Percentiles rank a stretch among this genome's conserved stretches.
Evolutionary conservation across 345 rosid genomes (phyloP).

Genomic region (Citrus reticulata): DNA sequence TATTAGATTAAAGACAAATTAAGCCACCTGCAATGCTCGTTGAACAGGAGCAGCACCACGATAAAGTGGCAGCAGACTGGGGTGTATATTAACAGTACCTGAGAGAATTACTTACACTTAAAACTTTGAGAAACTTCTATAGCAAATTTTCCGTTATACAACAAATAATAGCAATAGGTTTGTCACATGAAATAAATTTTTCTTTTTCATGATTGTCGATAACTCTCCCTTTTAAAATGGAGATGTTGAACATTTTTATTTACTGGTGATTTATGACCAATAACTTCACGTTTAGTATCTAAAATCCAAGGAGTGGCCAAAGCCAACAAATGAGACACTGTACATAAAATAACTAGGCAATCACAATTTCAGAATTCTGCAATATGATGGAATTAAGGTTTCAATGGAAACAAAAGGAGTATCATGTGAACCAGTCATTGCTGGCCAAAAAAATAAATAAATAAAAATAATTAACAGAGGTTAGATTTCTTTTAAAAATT

Average conservation of each 20-base stretch:
- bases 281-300: not conserved
- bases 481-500: not conserved
- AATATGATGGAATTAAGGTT: not conserved
- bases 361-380: not conserved
- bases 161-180: not conserved
- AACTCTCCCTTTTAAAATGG: not conserved
- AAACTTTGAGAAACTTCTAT: not conserved
- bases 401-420: not conserved
- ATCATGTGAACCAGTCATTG: not conserved
- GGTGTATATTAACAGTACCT: slow-evolving; percentile 97
- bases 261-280: not conserved
- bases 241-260: not conserved
- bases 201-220: not conserved
- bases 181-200: not conserved
- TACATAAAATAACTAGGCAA: not conserved
- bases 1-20: not conserved
- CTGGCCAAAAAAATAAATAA: not conserved
- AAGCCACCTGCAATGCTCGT: slow-evolving; percentile 71
- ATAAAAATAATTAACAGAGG: not conserved
- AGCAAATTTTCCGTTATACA: not conserved
- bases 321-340: not conserved
- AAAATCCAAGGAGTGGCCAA: not conserved
- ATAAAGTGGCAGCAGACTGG: slow-evolving; percentile 79
- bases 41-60: slow-evolving; percentile 99
- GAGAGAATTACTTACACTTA: slow-evolving; percentile 16